Evolutionary conservation across 2,329 filamentous ascomycete genomes (phyloP).

Genomic region (Torrubiellomyces zombiae): DNA sequence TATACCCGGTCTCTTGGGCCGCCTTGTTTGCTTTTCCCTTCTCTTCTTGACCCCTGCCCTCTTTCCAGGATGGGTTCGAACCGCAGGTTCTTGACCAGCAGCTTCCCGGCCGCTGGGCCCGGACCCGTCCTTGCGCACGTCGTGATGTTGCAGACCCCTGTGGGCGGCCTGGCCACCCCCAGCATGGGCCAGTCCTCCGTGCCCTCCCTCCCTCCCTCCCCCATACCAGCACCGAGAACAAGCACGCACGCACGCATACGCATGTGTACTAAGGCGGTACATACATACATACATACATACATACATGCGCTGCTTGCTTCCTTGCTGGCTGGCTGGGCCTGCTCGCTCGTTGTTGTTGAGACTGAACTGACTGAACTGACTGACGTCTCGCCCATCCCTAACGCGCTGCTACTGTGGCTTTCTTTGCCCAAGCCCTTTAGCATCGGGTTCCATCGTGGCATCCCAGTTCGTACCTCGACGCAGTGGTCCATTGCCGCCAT

Average conservation of each 20-base stretch:
- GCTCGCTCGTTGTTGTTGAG: slow-evolving; percentile 1
- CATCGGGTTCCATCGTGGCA: slow-evolving; percentile 5
- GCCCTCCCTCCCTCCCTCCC: not conserved
- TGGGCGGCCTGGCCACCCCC: slow-evolving; percentile 1
- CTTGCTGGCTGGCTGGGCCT: too few relatives aligned
- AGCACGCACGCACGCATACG: too few relatives aligned
- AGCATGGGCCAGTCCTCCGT: not conserved
- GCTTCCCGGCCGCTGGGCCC: slow-evolving; percentile 14
- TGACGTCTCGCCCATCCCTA: slow-evolving; percentile 5
- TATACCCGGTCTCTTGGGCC: slow-evolving; percentile 1
- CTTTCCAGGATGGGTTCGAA: slow-evolving; percentile 3
- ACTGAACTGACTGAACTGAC: too few relatives aligned
- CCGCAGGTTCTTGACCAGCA: slow-evolving; percentile 8
- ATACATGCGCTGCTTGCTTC: not conserved
- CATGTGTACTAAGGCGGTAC: too few relatives aligned
- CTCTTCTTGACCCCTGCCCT: slow-evolving; percentile 4
- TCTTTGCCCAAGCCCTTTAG: slow-evolving; percentile 7
- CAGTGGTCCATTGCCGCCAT: slow-evolving; percentile 15
- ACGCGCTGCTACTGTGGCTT: slow-evolving; percentile 11
- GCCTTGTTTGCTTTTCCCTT: slow-evolving; percentile 3
- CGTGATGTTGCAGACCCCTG: slow-evolving; percentile 3
- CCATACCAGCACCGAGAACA: too few relatives aligned
- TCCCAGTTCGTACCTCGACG: slow-evolving; percentile 10
- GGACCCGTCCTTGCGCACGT: slow-evolving; percentile 9
- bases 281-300: not conserved